phyloP scores from a whole-genome alignment of 2,329 filamentous ascomycete genomes.

The Gremmenia infestans region DNA sequence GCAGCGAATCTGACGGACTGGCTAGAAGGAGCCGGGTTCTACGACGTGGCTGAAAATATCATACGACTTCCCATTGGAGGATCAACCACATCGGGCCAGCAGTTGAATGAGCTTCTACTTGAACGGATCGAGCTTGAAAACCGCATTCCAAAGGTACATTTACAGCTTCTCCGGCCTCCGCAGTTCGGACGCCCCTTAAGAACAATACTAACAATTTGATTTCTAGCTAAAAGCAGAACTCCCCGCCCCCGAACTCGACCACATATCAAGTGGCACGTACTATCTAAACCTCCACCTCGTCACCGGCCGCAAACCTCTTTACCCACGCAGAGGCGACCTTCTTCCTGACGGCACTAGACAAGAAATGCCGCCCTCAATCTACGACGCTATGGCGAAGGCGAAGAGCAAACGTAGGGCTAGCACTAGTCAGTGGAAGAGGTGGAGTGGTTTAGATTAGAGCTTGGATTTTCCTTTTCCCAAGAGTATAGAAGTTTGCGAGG shows the following conservation, averaged over 20 bases:
- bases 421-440: constrained; percentile 22
- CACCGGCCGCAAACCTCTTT: constrained; percentile 26
- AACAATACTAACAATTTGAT: neutral
- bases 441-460: neutral
- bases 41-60: constrained; percentile 27
- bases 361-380: constrained; percentile 26
- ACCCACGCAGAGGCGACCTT: constrained; percentile 24
- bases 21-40: constrained; percentile 30
- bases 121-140: constrained; percentile 22
- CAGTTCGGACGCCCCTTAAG: neutral
- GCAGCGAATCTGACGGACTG: constrained; percentile 27
- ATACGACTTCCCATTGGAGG: constrained; percentile 25
- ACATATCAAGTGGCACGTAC: constrained; percentile 20
- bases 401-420: constrained; percentile 2
- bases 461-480: too few relatives aligned
- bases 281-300: constrained; percentile 29
- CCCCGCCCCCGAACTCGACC: constrained; percentile 14
- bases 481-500: too few relatives aligned
- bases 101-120: constrained; percentile 20
- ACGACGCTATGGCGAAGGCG: constrained; percentile 23
- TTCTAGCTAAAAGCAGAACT: constrained; percentile 18
- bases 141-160: constrained; percentile 19
- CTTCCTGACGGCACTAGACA: constrained; percentile 23
- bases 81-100: constrained; percentile 13
- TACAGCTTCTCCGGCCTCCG: neutral